Conservation (phyloP, 139 green algal species). For the Chlorella vulgaris region DNA sequence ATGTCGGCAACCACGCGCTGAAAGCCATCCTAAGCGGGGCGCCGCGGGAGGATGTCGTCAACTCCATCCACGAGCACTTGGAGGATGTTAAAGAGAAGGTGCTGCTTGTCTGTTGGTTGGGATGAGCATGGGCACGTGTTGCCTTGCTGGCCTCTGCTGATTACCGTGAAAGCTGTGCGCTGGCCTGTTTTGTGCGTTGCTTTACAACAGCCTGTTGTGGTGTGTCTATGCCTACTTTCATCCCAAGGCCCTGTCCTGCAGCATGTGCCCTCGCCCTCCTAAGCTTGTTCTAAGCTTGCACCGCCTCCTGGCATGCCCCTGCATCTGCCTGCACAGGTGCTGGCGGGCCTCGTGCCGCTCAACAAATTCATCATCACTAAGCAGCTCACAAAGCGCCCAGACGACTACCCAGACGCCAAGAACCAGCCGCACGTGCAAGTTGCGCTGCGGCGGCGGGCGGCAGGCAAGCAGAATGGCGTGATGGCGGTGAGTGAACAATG, state of each 20-base stretch:
- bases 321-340: slow-evolving; percentile 42
- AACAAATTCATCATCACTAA: slow-evolving; percentile 97
- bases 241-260: too few species aligned
- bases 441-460: slow-evolving; percentile 76
- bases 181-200: too few species aligned
- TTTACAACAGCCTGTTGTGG: too few species aligned
- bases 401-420: slow-evolving; percentile 96
- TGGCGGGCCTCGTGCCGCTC: slow-evolving; percentile 67
- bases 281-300: background rate
- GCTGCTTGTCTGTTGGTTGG: slow-evolving; percentile 8
- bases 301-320: background rate
- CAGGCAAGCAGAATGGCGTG: slow-evolving; percentile 82
- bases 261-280: too few species aligned
- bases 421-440: slow-evolving; percentile 97
- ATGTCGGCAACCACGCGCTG: slow-evolving; percentile 85
- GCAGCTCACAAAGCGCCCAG: slow-evolving; percentile 92
- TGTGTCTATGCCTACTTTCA: too few species aligned
- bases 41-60: slow-evolving; percentile 87
- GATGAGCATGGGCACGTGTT: background rate
- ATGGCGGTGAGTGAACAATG: slow-evolving; percentile 42
- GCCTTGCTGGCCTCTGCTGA: too few species aligned
- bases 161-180: too few species aligned
- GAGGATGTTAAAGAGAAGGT: slow-evolving; percentile 51
- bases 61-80: slow-evolving; percentile 85
- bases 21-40: slow-evolving; percentile 79